These are phyloP conservation scores for Buxus sempervirens DNA, from an alignment of 164 flowering plant species.

Conservation along the genomic window DNA sequence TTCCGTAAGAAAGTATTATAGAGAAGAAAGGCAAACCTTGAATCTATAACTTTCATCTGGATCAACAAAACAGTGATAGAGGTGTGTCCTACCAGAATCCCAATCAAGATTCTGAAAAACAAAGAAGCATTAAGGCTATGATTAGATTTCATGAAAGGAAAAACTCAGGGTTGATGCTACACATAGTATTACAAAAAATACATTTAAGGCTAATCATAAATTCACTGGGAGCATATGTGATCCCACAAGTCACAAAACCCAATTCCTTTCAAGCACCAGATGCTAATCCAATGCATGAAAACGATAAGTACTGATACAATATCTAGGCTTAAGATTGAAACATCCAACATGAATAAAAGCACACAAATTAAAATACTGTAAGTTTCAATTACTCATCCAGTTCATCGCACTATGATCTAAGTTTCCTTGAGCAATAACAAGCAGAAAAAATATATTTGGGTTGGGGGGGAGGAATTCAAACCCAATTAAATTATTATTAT, in stretches of 20 bases:
- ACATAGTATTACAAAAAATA: not conserved
- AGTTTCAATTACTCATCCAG: no score
- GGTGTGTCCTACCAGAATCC: constrained; percentile 36
- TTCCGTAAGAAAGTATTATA: not conserved
- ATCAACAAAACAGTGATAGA: constrained; percentile 46
- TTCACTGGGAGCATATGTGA: not conserved
- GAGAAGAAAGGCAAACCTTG: constrained; percentile 39
- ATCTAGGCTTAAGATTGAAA: no score
- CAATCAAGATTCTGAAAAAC: constrained; percentile 41
- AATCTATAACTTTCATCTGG: constrained; percentile 35
- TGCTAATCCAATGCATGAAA: constrained; percentile 5
- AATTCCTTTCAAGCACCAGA: constrained; percentile 8
- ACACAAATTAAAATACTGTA: no score
- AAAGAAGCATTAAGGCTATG: not conserved
- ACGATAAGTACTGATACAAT: not conserved
- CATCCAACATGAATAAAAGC: no score
- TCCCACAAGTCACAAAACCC: not conserved
- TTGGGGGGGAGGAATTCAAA: no score
- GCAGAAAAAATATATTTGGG: no score
- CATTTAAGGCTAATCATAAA: not conserved
- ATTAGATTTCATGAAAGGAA: not conserved
- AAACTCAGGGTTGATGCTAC: no score
- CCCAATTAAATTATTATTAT: no score
- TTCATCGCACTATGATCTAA: no score
- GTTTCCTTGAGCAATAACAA: no score